Conservation (phyloP, 495 filamentous ascomycete genomes). For the Amniculicola lignicola region DNA sequence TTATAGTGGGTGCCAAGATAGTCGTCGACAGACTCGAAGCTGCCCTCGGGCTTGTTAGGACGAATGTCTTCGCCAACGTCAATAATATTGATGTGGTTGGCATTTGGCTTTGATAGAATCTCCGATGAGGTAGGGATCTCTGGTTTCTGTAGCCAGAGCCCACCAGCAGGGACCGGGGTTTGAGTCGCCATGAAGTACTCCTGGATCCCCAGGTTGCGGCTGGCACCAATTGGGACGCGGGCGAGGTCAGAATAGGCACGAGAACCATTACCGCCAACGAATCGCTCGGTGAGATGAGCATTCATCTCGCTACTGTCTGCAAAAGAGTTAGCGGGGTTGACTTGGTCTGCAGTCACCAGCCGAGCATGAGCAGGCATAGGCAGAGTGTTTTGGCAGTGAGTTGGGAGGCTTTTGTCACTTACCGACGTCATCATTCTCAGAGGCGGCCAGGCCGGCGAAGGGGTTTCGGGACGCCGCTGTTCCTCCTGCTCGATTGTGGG, state of each 20-base stretch:
- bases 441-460: no score
- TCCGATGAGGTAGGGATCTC: slow-evolving; percentile 37
- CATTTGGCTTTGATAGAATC: slow-evolving; percentile 23
- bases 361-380: no score
- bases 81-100: slow-evolving; percentile 3
- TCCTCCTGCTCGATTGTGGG: no score
- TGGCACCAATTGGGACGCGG: background rate
- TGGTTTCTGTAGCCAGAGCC: slow-evolving; percentile 35
- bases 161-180: slow-evolving; percentile 20
- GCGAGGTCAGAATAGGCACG: background rate
- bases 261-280: background rate
- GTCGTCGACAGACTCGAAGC: slow-evolving; percentile 41
- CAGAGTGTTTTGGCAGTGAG: no score
- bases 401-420: no score
- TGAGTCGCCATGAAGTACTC: slow-evolving; percentile 34
- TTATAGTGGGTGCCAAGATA: slow-evolving; percentile 42
- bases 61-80: slow-evolving; percentile 17
- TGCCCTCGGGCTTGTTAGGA: slow-evolving; percentile 42
- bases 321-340: no score
- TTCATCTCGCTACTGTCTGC: slow-evolving; percentile 1
- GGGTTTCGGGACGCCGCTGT: no score
- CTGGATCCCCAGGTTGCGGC: slow-evolving; percentile 16
- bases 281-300: slow-evolving; percentile 1
- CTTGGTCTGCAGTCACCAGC: no score
- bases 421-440: no score